Evolutionary conservation across 1,139 yeast genomes (phyloP).

Genomic region (Yamadazyma jaroonii): DNA sequence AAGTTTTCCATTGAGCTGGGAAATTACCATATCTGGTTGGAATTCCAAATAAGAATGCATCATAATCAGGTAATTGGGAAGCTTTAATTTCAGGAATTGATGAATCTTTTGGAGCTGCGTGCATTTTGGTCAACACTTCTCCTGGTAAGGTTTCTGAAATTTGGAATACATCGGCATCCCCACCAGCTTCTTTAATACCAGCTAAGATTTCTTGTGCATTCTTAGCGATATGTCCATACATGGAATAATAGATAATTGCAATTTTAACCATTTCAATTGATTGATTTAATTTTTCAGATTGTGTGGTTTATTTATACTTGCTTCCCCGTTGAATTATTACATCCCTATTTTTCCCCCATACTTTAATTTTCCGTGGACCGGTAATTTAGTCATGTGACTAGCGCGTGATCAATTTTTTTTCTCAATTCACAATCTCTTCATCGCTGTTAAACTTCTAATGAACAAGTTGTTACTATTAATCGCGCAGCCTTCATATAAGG

Average conservation of each 20-base stretch:
- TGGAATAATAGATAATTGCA: conserved; percentile 72
- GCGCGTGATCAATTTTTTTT: too few relatives aligned
- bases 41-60: conserved; percentile 75
- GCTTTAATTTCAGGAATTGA: conserved; percentile 66
- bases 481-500: too few relatives aligned
- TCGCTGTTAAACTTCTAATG: too few relatives aligned
- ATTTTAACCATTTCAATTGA: conserved; percentile 10
- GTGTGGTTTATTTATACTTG: neutral
- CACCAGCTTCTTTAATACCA: conserved; percentile 76
- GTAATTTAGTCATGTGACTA: too few relatives aligned
- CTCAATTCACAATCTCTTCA: too few relatives aligned
- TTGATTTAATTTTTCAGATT: neutral
- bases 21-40: conserved; percentile 83
- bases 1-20: conserved; percentile 80
- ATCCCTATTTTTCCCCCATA: neutral
- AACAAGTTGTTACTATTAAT: too few relatives aligned
- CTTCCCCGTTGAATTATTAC: neutral
- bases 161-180: conserved; percentile 68
- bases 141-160: conserved; percentile 74
- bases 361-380: too few relatives aligned
- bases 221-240: conserved; percentile 74
- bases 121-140: conserved; percentile 59
- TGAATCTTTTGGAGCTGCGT: conserved; percentile 59
- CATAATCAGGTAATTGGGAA: conserved; percentile 59
- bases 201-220: conserved; percentile 67